These are phyloP conservation scores for Chalara sp. DNA, from an alignment of 2,329 filamentous ascomycete species.

Conservation along the genomic window DNA sequence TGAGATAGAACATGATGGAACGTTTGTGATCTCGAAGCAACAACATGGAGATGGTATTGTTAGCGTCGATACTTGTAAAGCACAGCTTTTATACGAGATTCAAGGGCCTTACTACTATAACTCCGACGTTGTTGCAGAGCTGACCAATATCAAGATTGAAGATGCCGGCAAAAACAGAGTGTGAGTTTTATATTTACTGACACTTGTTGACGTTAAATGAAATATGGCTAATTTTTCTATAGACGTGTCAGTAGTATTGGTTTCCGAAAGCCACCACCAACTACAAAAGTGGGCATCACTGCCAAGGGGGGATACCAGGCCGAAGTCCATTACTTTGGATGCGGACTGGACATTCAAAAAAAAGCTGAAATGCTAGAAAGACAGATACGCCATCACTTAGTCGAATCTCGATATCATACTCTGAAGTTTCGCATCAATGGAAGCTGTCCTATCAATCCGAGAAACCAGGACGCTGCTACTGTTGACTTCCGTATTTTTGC, in stretches of 20 bases:
- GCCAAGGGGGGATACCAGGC: slow-evolving; percentile 37
- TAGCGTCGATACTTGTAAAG: slow-evolving; percentile 41
- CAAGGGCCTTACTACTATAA: slow-evolving; percentile 51
- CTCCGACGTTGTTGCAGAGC: slow-evolving; percentile 46
- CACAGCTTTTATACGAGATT: slow-evolving; percentile 47
- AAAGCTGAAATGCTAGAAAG: slow-evolving; percentile 37
- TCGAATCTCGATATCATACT: slow-evolving; percentile 20
- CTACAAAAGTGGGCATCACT: slow-evolving; percentile 29
- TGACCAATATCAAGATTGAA: slow-evolving; percentile 44
- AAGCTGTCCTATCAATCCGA: too few relatives aligned
- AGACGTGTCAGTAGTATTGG: background rate
- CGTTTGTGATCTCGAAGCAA: slow-evolving; percentile 38
- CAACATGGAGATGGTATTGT: slow-evolving; percentile 32
- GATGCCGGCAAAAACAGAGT: slow-evolving; percentile 42
- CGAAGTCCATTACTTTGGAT: slow-evolving; percentile 37
- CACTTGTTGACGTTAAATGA: slow-evolving; percentile 32
- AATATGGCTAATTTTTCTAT: background rate
- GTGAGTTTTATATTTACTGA: slow-evolving; percentile 35
- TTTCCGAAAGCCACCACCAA: slow-evolving; percentile 33
- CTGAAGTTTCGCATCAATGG: too few relatives aligned
- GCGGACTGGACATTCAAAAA: slow-evolving; percentile 35
- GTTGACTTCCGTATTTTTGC: slow-evolving; percentile 19
- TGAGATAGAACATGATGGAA: slow-evolving; percentile 34
- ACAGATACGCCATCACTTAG: slow-evolving; percentile 24
- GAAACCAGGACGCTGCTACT: slow-evolving; percentile 18